Base-by-base conservation (phyloP, 768 basidiomycete genomes). In the Pleurotus citrinopileatus region DNA sequence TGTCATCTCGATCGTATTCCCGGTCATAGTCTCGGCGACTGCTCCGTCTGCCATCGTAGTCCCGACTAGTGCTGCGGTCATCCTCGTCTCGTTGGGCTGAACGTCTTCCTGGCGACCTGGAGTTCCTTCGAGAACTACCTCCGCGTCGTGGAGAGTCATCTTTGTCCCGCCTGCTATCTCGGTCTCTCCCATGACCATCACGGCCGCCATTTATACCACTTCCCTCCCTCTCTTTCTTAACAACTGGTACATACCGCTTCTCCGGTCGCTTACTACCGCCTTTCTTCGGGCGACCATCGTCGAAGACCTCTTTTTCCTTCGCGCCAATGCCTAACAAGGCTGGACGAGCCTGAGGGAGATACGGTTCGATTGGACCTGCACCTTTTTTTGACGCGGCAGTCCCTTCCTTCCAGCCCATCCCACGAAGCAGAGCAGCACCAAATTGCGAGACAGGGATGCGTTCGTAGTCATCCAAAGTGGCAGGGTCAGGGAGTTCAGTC, bases 381-480 rank as follows among this genome's bases (percentile, higher is more conserved):
- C 83, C 78, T 32, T 80, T 84, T 40, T 81, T 76, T 20, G 84
- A 77, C 2, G 90, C 91, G 3, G 86, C 83, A 3, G 80, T 80
- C 0, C 90, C 89, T 29, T 89, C 85, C 56, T 90, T 90, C 94
- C 94, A 98, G 2, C 95, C 95, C 97, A 98, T 98, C 0, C 96
- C 96, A 42, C 94, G 81, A 3, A 97, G 76, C 61, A 98, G 80
- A 5, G 97, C 97, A 3, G 89, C 86, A 4, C 97, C 96, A 60
- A 98, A 99, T 53, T 91, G 88, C 4, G 89, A 86, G 13, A 99
- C 86, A 0, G 97, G 97, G 0, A 98, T 83, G 17, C 93, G 87
- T 29, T 83, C 82, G 64, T 98, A 99, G 67, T 95, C 96, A 0
- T 90, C 86, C 15, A 90, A 70, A 0, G 89, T 84, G 1, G 94